phyloP scores from a whole-genome alignment of 1,284 basidiomycete species.

The Grifola frondosa region DNA sequence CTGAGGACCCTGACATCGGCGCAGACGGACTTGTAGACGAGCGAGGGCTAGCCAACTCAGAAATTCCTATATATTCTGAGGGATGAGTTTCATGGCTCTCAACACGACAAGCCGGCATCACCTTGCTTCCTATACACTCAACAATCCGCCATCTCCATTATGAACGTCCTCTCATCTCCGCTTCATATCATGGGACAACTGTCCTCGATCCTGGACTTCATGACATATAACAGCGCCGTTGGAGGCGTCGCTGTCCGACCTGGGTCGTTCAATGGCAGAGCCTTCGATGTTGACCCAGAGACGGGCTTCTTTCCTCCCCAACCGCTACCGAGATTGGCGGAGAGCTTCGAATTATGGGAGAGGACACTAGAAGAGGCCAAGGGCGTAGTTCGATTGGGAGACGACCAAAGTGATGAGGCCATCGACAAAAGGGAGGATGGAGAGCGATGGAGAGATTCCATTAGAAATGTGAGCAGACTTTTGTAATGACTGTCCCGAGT shows the following conservation, averaged over 20 bases:
- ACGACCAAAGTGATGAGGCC: conserved; percentile 51
- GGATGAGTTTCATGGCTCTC: no score
- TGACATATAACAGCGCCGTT: conserved; percentile 16
- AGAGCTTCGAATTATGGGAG: conserved; percentile 75
- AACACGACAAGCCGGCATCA: neutral
- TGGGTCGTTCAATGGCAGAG: conserved; percentile 21
- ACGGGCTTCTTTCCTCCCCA: conserved; percentile 87
- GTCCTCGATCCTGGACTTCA: conserved; percentile 21
- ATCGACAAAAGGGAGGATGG: conserved; percentile 50
- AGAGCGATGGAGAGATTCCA: conserved; percentile 63
- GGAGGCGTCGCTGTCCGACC: conserved; percentile 7
- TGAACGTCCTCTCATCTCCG: conserved; percentile 40
- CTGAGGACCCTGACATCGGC: no score
- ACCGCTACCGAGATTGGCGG: conserved; percentile 60
- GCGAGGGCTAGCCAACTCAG: no score
- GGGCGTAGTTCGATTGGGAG: conserved; percentile 60
- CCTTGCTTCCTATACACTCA: conserved; percentile 7
- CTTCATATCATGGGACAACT: conserved; percentile 28
- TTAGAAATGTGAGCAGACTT: conserved; percentile 57
- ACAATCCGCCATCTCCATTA: conserved; percentile 12
- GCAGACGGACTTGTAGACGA: no score
- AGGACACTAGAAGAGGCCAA: conserved; percentile 55
- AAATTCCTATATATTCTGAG: no score
- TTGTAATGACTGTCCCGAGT: neutral
- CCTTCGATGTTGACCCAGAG: conserved; percentile 37